Conservation (phyloP, 2,329 filamentous ascomycete species). For the Xylaria sp. region DNA sequence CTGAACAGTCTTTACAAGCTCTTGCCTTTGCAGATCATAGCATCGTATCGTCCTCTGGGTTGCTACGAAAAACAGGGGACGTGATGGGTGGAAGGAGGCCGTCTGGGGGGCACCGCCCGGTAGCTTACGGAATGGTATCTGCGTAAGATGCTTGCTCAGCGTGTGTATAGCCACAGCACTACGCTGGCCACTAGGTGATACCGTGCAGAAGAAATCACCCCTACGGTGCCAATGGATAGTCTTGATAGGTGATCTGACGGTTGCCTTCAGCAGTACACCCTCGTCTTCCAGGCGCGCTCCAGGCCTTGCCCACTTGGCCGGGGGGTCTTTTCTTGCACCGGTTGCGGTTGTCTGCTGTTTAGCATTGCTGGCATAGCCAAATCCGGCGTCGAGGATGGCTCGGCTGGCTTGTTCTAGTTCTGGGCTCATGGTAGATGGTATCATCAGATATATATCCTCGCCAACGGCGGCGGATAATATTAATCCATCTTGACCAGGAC, state of each 20-base stretch:
- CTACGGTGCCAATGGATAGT: slow-evolving; percentile 92
- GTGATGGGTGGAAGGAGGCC: slow-evolving; percentile 92
- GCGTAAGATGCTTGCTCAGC: slow-evolving; percentile 91
- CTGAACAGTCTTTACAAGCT: slow-evolving; percentile 91
- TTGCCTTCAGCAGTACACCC: slow-evolving; percentile 83
- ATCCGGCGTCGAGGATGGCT: slow-evolving; percentile 86
- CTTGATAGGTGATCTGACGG: slow-evolving; percentile 84
- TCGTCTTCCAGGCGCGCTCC: slow-evolving; percentile 77
- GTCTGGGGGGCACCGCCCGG: slow-evolving; percentile 80
- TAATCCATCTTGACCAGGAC: slow-evolving; percentile 81
- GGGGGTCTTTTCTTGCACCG: slow-evolving; percentile 75
- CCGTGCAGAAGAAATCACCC: slow-evolving; percentile 93
- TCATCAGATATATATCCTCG: slow-evolving; percentile 85
- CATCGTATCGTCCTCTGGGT: slow-evolving; percentile 93
- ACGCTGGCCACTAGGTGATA: slow-evolving; percentile 81
- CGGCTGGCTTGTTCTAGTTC: slow-evolving; percentile 79
- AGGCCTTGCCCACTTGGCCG: slow-evolving; percentile 86
- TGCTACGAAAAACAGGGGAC: slow-evolving; percentile 94
- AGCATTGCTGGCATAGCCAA: slow-evolving; percentile 85
- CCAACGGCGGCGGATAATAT: slow-evolving; percentile 86
- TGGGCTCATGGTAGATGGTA: slow-evolving; percentile 78
- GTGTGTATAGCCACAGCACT: slow-evolving; percentile 94
- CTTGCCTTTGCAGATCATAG: slow-evolving; percentile 92
- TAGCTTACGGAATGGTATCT: slow-evolving; percentile 86
- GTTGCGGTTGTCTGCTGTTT: slow-evolving; percentile 65